Percentiles rank a stretch among this genome's conserved stretches.
These are phyloP conservation scores for Neopestalotiopsis rosae DNA, from an alignment of 2,329 filamentous ascomycete species.

Conservation along the genomic window DNA sequence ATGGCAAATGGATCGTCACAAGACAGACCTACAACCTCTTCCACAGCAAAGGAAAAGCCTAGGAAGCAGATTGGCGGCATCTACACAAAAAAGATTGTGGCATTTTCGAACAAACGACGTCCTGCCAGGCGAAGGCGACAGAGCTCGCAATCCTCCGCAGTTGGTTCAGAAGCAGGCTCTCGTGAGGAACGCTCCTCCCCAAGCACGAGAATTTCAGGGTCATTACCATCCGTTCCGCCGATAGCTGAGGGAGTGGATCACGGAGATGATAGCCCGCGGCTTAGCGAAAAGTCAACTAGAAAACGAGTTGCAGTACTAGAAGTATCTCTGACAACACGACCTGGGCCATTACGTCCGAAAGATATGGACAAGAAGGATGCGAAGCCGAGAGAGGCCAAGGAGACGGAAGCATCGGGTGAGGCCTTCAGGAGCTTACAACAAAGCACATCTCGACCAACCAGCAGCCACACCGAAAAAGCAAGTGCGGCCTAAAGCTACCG, in stretches of 20 bases:
- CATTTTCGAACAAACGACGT: conserved; percentile 50
- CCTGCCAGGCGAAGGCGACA: conserved; percentile 50
- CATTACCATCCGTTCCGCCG: conserved; percentile 30
- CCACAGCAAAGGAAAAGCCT: conserved; percentile 30
- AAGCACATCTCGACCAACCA: conserved; percentile 15
- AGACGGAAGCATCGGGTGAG: conserved; percentile 14
- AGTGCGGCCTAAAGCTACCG: conserved; percentile 22
- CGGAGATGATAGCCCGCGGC: no score
- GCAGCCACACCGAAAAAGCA: conserved; percentile 26
- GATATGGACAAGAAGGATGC: background rate
- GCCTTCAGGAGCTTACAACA: background rate
- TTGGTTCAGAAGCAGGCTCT: conserved; percentile 36
- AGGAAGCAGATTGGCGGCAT: conserved; percentile 26
- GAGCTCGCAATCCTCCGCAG: conserved; percentile 53
- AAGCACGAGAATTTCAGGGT: conserved; percentile 27
- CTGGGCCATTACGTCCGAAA: background rate
- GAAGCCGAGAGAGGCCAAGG: background rate
- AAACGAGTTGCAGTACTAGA: conserved; percentile 46
- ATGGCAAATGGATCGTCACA: conserved; percentile 32
- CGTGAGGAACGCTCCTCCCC: conserved; percentile 37
- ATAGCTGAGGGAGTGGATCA: conserved; percentile 35
- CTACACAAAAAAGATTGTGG: conserved; percentile 48
- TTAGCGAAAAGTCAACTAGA: conserved; percentile 53
- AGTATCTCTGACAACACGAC: background rate
- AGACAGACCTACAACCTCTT: conserved; percentile 26